Evolutionary conservation across 768 basidiomycete genomes (phyloP).

Genomic region (Pulveroboletus sp.): DNA sequence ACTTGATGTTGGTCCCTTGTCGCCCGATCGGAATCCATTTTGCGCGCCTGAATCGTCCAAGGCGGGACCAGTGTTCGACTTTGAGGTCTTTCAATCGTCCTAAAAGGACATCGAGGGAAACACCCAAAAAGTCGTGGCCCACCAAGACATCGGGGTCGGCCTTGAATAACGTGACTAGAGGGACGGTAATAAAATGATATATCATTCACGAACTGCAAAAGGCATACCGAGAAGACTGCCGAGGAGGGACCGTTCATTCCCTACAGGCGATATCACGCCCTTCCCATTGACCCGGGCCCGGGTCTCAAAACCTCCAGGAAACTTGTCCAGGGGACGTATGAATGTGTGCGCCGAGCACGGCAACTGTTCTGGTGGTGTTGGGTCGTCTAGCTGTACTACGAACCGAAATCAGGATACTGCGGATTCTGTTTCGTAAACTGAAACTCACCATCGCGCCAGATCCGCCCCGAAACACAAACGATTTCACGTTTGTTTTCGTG

Average conservation of each 20-base stretch:
- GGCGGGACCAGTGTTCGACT: conserved; percentile 89
- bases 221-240: conserved; percentile 71
- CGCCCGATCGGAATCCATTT: conserved; percentile 81
- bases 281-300: conserved; percentile 61
- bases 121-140: conserved; percentile 92
- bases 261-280: conserved; percentile 68
- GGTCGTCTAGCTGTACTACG: conserved; percentile 84
- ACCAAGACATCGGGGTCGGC: conserved; percentile 93
- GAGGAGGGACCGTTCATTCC: conserved; percentile 83
- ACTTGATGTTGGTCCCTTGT: conserved; percentile 80
- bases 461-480: conserved; percentile 78
- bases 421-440: not conserved
- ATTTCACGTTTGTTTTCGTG: conserved; percentile 92
- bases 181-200: not conserved
- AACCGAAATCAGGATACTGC: not conserved
- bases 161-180: conserved; percentile 68
- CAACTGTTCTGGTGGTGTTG: conserved; percentile 84
- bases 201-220: not conserved
- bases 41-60: conserved; percentile 84
- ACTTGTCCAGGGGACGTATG: conserved; percentile 84
- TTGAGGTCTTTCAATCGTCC: conserved; percentile 90
- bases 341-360: conserved; percentile 84
- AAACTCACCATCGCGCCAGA: conserved; percentile 72
- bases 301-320: conserved; percentile 81
- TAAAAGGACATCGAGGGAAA: conserved; percentile 85